A percentile compares a stretch with the other conserved stretches of the same genome.
phyloP scores from a whole-genome alignment of 2,329 filamentous ascomycete genomes.

The Dactylellina parvicollis region DNA sequence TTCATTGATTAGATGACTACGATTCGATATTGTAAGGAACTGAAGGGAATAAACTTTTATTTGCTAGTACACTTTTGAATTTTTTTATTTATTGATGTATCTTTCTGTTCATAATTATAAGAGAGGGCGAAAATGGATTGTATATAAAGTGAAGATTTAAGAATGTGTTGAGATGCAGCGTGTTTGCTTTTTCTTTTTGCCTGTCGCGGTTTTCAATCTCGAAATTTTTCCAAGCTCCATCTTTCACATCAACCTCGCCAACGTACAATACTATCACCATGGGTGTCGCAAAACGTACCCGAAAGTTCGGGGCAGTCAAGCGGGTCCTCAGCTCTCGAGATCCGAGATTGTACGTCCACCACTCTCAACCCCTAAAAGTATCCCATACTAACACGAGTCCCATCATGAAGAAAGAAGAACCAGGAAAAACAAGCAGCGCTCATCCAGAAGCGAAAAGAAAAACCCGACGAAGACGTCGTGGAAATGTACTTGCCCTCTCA shows the following conservation, averaged over 20 bases:
- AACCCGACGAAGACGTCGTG: conserved; percentile 73
- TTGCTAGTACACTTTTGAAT: not conserved
- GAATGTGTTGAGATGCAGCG: not conserved
- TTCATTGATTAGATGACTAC: not conserved
- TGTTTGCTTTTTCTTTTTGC: conserved; percentile 14
- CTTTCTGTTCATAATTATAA: not conserved
- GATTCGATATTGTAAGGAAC: conserved; percentile 10
- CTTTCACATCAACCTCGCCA: not conserved
- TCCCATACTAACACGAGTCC: conserved; percentile 16
- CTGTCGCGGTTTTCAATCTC: conserved; percentile 18
- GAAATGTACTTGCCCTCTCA: conserved; percentile 69
- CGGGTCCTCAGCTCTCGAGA: conserved; percentile 83
- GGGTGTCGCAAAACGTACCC: conserved; percentile 88
- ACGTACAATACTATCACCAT: conserved; percentile 67
- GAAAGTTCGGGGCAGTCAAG: conserved; percentile 90
- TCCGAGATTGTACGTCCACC: conserved; percentile 68
- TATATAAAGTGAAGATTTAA: too few relatives aligned
- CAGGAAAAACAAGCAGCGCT: conserved; percentile 72
- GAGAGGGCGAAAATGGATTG: not conserved
- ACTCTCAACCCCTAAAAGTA: not conserved
- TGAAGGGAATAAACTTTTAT: not conserved
- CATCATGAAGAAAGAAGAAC: conserved; percentile 73
- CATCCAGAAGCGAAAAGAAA: conserved; percentile 68
- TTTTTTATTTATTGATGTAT: not conserved
- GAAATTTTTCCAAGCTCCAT: conserved; percentile 30